These are phyloP conservation scores for Fusarium sp. DNA, from an alignment of 2,329 filamentous ascomycete species.

Conservation along the genomic window DNA sequence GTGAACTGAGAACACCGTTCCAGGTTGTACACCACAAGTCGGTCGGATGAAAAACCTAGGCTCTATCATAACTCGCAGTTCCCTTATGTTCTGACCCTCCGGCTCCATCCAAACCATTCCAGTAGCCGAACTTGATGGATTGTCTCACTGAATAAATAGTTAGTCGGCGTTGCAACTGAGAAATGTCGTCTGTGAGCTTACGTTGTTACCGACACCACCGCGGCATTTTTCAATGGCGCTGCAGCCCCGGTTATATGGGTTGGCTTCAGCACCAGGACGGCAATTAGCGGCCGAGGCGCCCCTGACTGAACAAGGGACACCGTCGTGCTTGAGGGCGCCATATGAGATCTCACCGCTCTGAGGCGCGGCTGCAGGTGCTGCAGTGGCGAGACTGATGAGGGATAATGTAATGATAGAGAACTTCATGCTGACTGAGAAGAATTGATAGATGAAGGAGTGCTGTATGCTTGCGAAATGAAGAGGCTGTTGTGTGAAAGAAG, in stretches of 20 bases:
- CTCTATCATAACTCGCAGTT: not conserved
- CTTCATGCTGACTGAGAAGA: not conserved
- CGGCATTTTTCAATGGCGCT: not conserved
- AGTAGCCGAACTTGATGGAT: not conserved
- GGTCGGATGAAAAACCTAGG: not conserved
- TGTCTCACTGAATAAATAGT: not conserved
- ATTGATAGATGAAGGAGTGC: too few species aligned
- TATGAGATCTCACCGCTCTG: not conserved
- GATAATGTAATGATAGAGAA: not conserved
- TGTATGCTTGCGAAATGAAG: fast-evolving
- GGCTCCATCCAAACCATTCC: not conserved
- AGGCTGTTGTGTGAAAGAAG: not conserved
- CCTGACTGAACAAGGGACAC: not conserved
- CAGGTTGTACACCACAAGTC: fast-evolving
- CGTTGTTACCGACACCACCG: not conserved
- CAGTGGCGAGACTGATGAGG: not conserved
- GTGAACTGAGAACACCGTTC: not conserved
- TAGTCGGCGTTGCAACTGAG: fast-evolving
- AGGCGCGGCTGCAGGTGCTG: not conserved
- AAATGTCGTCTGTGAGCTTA: not conserved
- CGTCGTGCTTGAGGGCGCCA: not conserved
- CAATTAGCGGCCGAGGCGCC: not conserved
- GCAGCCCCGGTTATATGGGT: not conserved
- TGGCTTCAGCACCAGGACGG: not conserved
- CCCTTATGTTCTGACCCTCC: fast-evolving